Evolutionary conservation across 805 yeast genomes (phyloP).

Genomic region (Saccharomyces kudriavzevii): DNA sequence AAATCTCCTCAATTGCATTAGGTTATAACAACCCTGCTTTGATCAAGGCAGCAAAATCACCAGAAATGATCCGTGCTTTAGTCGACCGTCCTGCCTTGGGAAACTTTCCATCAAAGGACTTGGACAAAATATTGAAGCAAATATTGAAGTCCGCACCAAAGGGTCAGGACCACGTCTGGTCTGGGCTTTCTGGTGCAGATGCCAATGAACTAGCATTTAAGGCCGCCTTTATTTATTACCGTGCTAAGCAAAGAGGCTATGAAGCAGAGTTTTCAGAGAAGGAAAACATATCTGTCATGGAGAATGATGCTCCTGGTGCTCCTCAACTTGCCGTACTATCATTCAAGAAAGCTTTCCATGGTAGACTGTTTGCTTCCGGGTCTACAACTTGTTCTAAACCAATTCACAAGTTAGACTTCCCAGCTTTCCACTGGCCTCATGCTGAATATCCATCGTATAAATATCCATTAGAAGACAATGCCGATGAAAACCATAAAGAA

Average conservation of each 20-base stretch:
- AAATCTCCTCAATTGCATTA: conserved; percentile 60
- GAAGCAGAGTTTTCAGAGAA: conserved; percentile 51
- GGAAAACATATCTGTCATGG: conserved; percentile 70
- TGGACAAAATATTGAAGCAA: conserved; percentile 39
- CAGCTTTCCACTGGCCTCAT: conserved; percentile 94
- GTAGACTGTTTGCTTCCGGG: conserved; percentile 85
- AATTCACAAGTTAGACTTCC: conserved; percentile 85
- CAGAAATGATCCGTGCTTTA: conserved; percentile 54
- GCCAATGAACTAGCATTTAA: conserved; percentile 66
- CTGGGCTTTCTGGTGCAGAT: conserved; percentile 59
- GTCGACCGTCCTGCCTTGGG: conserved; percentile 65
- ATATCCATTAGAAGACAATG: conserved; percentile 71
- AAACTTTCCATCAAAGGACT: conserved; percentile 53
- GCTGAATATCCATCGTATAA: conserved; percentile 82
- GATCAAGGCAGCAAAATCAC: conserved; percentile 48
- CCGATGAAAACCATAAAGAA: conserved; percentile 58
- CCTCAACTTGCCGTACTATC: conserved; percentile 82
- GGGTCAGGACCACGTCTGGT: conserved; percentile 53
- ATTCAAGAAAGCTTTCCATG: conserved; percentile 87
- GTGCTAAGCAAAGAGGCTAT: conserved; percentile 51
- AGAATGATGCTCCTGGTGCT: conserved; percentile 77
- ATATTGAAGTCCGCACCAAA: conserved; percentile 58
- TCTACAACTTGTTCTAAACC: conserved; percentile 92
- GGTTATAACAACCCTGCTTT: conserved; percentile 66
- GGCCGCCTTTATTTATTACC: conserved; percentile 62